These are phyloP conservation scores for Macrolepiota dolichaula DNA, from an alignment of 768 basidiomycete species.

Conservation along the genomic window DNA sequence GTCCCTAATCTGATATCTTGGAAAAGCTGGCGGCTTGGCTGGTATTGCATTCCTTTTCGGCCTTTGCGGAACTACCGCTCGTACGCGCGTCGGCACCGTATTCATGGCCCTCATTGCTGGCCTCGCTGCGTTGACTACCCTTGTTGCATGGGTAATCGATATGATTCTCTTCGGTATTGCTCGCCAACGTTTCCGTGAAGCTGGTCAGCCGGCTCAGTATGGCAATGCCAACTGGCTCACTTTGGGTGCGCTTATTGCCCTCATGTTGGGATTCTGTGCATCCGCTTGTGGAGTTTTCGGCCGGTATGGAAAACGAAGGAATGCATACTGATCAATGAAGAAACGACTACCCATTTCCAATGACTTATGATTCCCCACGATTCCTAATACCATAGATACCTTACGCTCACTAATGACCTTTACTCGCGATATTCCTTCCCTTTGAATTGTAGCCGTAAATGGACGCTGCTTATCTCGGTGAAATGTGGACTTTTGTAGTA, in stretches of 20 bases:
- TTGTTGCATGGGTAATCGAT: constrained; percentile 74
- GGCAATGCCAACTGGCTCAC: constrained; percentile 86
- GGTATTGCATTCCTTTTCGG: constrained; percentile 67
- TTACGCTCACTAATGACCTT: background rate
- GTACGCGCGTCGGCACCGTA: constrained; percentile 69
- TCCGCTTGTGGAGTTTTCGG: constrained; percentile 67
- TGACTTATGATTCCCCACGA: background rate
- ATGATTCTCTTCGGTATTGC: constrained; percentile 78
- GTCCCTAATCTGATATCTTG: constrained; percentile 3
- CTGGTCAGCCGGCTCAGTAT: constrained; percentile 48
- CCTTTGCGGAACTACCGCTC: constrained; percentile 52
- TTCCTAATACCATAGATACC: background rate
- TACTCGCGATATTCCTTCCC: background rate
- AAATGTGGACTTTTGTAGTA: background rate
- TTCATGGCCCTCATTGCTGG: constrained; percentile 70
- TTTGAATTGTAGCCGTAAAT: background rate
- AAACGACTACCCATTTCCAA: background rate
- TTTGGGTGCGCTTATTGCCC: constrained; percentile 66
- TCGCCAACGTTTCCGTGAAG: constrained; percentile 51
- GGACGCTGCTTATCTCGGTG: background rate
- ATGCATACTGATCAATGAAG: constrained; percentile 17
- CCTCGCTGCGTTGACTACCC: constrained; percentile 62
- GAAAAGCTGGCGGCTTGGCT: constrained; percentile 57
- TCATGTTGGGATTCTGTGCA: constrained; percentile 65
- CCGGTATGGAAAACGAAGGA: constrained; percentile 46